Conservation (phyloP, 2,329 filamentous ascomycete species). For the Penicillium digitatum region DNA sequence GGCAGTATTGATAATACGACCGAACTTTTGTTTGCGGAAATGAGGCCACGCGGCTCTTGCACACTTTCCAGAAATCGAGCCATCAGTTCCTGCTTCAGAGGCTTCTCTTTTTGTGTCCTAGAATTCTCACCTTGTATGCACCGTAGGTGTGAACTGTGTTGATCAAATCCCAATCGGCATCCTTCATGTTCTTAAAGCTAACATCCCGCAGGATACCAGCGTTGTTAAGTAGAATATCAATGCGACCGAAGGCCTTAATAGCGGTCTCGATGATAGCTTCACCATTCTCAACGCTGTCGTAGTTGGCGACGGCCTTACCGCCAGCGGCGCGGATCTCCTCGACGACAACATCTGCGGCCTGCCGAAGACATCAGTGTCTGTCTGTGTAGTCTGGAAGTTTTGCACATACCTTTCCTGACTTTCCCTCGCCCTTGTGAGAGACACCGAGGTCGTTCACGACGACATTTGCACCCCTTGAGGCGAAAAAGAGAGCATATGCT, state of each 20-base stretch:
- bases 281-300: conserved; percentile 77
- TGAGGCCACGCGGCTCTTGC: conserved; percentile 91
- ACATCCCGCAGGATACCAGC: conserved; percentile 92
- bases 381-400: conserved; percentile 24
- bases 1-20: conserved; percentile 91
- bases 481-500: conserved; percentile 85
- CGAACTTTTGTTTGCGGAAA: conserved; percentile 98
- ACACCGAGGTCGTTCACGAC: conserved; percentile 96
- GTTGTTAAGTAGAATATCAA: conserved; percentile 97
- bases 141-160: conserved; percentile 89
- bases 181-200: conserved; percentile 98
- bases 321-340: conserved; percentile 66
- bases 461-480: conserved; percentile 82
- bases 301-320: conserved; percentile 96
- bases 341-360: conserved; percentile 56
- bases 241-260: conserved; percentile 56
- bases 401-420: conserved; percentile 68
- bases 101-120: not conserved
- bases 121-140: conserved; percentile 69
- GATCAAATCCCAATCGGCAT: conserved; percentile 93
- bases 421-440: conserved; percentile 89
- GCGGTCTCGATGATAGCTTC: conserved; percentile 79
- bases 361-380: conserved; percentile 36
- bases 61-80: conserved; percentile 50
- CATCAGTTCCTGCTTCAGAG: conserved; percentile 15